Evolutionary conservation across 78 protist genomes (phyloP), one percentile per base, ranked within the genome.

Genomic region (Dictyostelium capitatum): DNA sequence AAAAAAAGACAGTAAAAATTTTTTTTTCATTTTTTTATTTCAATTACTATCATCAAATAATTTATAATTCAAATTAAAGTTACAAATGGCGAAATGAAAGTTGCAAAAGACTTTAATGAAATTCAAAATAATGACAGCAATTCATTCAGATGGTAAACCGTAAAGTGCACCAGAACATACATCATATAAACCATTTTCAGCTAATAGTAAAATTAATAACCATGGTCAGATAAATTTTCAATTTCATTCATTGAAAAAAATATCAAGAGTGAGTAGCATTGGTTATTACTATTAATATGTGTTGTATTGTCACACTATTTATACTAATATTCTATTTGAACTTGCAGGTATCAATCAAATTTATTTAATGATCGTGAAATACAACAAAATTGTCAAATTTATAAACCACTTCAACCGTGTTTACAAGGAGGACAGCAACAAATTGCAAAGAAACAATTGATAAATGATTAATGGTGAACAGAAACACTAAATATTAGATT

Each of bases 111-210:
- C n/a, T n/a, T n/a, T n/a, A n/a, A n/a, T n/a, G n/a, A n/a, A n/a
- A n/a, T n/a, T n/a, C n/a, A n/a, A n/a, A n/a, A n/a, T n/a, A n/a
- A n/a, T n/a, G n/a, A n/a, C n/a, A n/a, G n/a, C n/a, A n/a, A n/a
- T n/a, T n/a, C n/a, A 87, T 87, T 77, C 85, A 48, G 83, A 87
- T 87, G 57, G 83, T 65, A 87, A 87, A 87, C 92, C 82, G 64
- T 77, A 77, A 62, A 75, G 83, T 77, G 19, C 83, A 87, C 72
- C 83, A 37, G 92, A 87, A 75, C 92, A 87, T 56, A 87, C 92
- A 10, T 75, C 72, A 12, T 87, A 59, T 77, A 30, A 75, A 32
- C 69, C 67, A 30, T 87, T 87, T 65, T 47, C 77, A 23, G n/a
- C n/a, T n/a, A 74, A 72, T 59, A 53, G 89, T n/a, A 77, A 90